phyloP scores from a whole-genome alignment of 192 early-diverging fungal genomes.

The Lobosporangium transversale region DNA sequence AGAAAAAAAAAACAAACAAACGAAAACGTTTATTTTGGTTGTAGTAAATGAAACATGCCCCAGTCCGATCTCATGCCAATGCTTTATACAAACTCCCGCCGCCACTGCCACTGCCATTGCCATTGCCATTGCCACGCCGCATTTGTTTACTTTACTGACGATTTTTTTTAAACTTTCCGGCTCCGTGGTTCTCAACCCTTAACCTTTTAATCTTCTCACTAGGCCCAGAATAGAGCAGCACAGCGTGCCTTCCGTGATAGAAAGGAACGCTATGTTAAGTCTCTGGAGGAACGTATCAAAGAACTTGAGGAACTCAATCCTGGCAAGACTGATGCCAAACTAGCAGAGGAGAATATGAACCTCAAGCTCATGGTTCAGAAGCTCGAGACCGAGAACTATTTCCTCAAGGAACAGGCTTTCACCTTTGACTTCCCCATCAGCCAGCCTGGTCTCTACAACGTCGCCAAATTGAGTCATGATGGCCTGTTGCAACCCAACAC shows the following conservation, averaged over 20 bases:
- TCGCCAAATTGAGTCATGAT: slow-evolving; percentile 9
- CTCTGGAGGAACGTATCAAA: slow-evolving; percentile 80
- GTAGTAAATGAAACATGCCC: too few relatives aligned
- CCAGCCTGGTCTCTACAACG: slow-evolving; percentile 54
- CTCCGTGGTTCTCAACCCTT: too few relatives aligned
- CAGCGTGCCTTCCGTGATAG: slow-evolving; percentile 91
- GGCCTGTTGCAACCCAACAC: not conserved
- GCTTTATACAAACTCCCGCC: too few relatives aligned
- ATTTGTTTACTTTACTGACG: too few relatives aligned
- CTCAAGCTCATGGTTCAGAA: slow-evolving; percentile 60
- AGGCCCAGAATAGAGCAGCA: slow-evolving; percentile 84
- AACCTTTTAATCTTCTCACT: not conserved
- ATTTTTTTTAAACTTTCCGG: too few relatives aligned
- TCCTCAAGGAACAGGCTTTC: slow-evolving; percentile 60
- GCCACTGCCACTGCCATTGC: too few relatives aligned
- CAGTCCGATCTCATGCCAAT: too few relatives aligned
- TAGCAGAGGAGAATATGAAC: slow-evolving; percentile 58
- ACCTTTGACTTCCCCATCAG: slow-evolving; percentile 62
- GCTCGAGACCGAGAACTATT: slow-evolving; percentile 64
- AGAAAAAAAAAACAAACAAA: too few relatives aligned
- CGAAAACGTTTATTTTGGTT: too few relatives aligned
- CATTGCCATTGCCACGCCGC: too few relatives aligned
- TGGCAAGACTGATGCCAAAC: slow-evolving; percentile 46
- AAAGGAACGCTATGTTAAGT: slow-evolving; percentile 83
- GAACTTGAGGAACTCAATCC: slow-evolving; percentile 69